These are phyloP conservation scores for Hanseniaspora singularis DNA, from an alignment of 805 yeast species.

Conservation along the genomic window DNA sequence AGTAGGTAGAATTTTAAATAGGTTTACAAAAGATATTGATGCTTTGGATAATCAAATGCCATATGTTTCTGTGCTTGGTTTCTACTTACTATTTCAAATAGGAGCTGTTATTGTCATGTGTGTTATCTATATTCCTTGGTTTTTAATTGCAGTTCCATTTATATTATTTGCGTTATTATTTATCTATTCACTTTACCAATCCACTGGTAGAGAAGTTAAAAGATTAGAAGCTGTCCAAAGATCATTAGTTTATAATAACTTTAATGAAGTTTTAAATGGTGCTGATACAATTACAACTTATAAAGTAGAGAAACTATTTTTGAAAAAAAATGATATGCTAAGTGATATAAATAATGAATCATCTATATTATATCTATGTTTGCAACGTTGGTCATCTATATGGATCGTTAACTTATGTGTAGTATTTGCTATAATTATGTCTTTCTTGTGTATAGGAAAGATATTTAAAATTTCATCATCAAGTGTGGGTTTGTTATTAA, in stretches of 20 bases:
- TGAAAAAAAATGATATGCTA: constrained; percentile 35
- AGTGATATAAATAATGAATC: constrained; percentile 47
- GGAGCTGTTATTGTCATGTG: constrained; percentile 57
- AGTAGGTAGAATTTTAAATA: constrained; percentile 69
- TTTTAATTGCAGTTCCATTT: constrained; percentile 58
- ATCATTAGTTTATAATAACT: constrained; percentile 41
- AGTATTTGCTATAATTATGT: constrained; percentile 39
- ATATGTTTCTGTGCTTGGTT: constrained; percentile 29
- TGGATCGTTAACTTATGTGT: constrained; percentile 38
- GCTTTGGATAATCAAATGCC: constrained; percentile 70
- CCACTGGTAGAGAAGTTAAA: constrained; percentile 41
- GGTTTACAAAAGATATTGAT: constrained; percentile 83
- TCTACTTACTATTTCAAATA: constrained; percentile 43
- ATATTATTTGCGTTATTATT: constrained; percentile 35
- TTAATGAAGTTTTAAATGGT: constrained; percentile 40
- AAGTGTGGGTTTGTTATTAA: constrained; percentile 50
- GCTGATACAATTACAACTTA: constrained; percentile 39
- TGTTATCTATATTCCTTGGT: constrained; percentile 65
- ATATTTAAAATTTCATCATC: constrained; percentile 47
- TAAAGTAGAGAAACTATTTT: constrained; percentile 30
- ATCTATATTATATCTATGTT: constrained; percentile 39
- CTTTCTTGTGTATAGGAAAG: constrained; percentile 47
- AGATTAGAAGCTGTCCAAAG: constrained; percentile 42
- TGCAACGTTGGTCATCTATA: constrained; percentile 43
- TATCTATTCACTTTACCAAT: constrained; percentile 37